phyloP scores from a whole-genome alignment of 208 protist genomes.

The Naegleria fowleri region DNA sequence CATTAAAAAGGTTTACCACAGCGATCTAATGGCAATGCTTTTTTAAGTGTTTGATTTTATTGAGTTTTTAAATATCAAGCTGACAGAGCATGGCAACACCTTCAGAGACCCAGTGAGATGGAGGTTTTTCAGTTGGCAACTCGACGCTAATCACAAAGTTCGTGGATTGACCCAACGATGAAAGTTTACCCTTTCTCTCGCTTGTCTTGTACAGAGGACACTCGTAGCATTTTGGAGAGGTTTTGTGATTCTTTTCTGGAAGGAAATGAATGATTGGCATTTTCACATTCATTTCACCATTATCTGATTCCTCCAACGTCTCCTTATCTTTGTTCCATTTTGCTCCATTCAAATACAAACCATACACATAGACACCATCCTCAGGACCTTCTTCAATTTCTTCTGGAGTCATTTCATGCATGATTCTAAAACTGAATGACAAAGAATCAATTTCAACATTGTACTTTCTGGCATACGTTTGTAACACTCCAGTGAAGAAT shows the following conservation, averaged over 20 bases:
- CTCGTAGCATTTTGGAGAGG: constrained; percentile 55
- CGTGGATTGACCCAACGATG: constrained; percentile 86
- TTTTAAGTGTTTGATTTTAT: background rate
- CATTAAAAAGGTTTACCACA: no score
- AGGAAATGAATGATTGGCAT: constrained; percentile 89
- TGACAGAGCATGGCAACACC: constrained; percentile 84
- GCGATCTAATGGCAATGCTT: background rate
- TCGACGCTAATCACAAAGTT: constrained; percentile 86
- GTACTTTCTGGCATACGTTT: constrained; percentile 84
- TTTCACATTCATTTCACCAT: constrained; percentile 70
- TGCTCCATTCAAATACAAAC: constrained; percentile 91
- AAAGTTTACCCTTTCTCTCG: constrained; percentile 81
- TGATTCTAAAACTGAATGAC: constrained; percentile 78
- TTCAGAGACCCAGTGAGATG: constrained; percentile 79
- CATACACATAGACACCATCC: constrained; percentile 90
- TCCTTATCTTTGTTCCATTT: constrained; percentile 71
- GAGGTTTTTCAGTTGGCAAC: constrained; percentile 41
- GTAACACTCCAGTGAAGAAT: constrained; percentile 94
- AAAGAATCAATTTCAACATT: constrained; percentile 91
- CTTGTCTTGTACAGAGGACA: constrained; percentile 90
- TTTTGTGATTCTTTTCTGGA: constrained; percentile 79
- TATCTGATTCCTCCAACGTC: constrained; percentile 75
- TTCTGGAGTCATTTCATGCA: constrained; percentile 49
- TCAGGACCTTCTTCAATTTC: constrained; percentile 57
- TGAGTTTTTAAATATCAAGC: constrained; percentile 66